phyloP scores from a whole-genome alignment of 768 basidiomycete genomes.

The Cystobasidium ongulense region DNA sequence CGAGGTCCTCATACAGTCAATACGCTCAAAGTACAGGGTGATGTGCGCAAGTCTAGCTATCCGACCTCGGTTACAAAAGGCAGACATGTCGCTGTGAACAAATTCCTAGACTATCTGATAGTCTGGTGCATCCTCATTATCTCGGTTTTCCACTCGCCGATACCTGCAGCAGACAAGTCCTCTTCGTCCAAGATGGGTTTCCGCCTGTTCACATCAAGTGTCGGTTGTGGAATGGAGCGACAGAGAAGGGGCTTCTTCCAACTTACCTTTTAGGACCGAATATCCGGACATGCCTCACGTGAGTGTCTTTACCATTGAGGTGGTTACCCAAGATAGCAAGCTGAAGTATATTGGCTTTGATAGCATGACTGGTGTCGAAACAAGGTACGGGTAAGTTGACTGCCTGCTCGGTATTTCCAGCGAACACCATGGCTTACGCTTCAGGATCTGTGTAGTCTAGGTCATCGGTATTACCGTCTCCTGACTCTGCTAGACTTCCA shows the following conservation, averaged over 20 bases:
- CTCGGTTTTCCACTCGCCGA: conserved; percentile 60
- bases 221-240: neutral
- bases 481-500: conserved; percentile 68
- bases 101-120: conserved; percentile 52
- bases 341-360: conserved; percentile 63
- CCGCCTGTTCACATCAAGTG: neutral
- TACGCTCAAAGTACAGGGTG: conserved; percentile 76
- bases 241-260: conserved; percentile 34
- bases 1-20: conserved; percentile 66
- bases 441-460: conserved; percentile 28
- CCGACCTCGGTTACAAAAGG: conserved; percentile 46
- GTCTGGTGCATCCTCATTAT: conserved; percentile 69
- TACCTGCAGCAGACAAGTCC: conserved; percentile 52
- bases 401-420: neutral
- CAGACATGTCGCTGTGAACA: conserved; percentile 11
- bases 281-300: conserved; percentile 82
- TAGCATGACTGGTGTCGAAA: neutral
- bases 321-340: conserved; percentile 85
- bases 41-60: conserved; percentile 76
- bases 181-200: conserved; percentile 9
- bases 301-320: conserved; percentile 98
- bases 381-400: too few relatives aligned
- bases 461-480: conserved; percentile 59
- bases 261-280: conserved; percentile 73
- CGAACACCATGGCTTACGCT: conserved; percentile 18